Conservation (phyloP, 164 flowering plant species). For the Malania oleifera region DNA sequence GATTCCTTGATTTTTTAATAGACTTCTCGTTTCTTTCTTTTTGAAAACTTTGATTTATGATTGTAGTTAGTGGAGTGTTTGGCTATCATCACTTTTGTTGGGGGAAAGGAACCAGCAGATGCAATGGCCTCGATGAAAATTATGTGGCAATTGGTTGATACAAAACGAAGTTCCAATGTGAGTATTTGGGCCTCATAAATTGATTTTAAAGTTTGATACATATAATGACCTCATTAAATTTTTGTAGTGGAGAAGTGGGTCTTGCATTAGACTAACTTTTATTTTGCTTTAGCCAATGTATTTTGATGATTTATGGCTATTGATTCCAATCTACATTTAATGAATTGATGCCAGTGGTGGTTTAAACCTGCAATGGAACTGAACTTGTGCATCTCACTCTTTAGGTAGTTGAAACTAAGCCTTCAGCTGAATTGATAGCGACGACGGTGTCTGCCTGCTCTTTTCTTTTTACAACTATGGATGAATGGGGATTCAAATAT, state of each 20-base stretch:
- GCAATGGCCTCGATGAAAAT: constrained; percentile 69
- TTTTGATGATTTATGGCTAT: not conserved
- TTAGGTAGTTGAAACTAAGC: constrained; percentile 64
- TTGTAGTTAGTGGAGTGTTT: constrained; percentile 68
- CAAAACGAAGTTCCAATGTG: constrained; percentile 78
- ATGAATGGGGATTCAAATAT: constrained; percentile 42
- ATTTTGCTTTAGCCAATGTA: not conserved
- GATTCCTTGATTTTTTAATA: not conserved
- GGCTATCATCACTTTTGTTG: constrained; percentile 79
- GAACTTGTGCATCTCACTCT: not conserved
- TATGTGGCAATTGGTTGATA: constrained; percentile 76
- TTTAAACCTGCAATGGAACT: not conserved
- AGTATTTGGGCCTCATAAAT: constrained; percentile 8
- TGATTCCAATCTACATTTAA: not conserved
- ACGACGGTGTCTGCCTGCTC: constrained; percentile 86
- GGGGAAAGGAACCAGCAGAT: constrained; percentile 57
- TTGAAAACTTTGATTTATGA: constrained; percentile 7
- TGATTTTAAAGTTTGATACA: not conserved
- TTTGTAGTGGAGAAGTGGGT: not conserved
- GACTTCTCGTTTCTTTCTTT: not conserved
- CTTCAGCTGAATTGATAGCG: constrained; percentile 42
- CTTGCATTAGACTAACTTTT: not conserved
- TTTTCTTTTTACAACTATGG: constrained; percentile 69
- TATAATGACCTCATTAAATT: not conserved
- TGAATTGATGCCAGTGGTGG: not conserved